These are phyloP conservation scores for Prunus campanulata DNA, from an alignment of 306 rosid genomes.

Conservation along the genomic window DNA sequence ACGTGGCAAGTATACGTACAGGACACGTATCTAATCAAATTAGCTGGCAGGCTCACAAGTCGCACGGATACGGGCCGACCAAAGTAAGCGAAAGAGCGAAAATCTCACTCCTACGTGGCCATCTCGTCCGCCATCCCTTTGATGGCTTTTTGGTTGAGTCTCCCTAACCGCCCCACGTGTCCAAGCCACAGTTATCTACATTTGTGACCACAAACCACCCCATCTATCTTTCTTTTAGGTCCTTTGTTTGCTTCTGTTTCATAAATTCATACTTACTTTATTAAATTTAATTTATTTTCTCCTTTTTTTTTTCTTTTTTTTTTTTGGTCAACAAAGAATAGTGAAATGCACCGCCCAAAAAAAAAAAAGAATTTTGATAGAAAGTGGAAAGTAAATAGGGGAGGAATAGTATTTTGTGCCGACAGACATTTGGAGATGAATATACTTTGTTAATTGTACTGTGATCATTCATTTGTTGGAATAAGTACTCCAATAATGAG, in stretches of 20 bases:
- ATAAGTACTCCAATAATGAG: too few relatives aligned
- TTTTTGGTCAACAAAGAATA: not conserved
- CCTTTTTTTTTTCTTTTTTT: not conserved
- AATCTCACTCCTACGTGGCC: constrained; percentile 10
- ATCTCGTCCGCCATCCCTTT: not conserved
- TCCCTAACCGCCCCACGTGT: constrained; percentile 48
- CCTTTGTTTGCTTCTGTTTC: not conserved
- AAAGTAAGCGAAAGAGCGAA: not conserved
- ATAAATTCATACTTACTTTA: not conserved
- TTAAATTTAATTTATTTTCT: not conserved
- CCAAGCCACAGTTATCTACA: constrained; percentile 24
- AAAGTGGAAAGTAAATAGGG: not conserved
- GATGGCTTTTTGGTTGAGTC: not conserved
- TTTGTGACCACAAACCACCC: constrained; percentile 5
- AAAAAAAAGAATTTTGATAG: not conserved
- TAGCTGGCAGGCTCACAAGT: not conserved
- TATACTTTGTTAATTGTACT: not conserved
- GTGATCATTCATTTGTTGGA: too few relatives aligned
- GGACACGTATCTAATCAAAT: not conserved
- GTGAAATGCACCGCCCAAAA: not conserved
- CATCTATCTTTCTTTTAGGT: not conserved
- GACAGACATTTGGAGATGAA: not conserved
- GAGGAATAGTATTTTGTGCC: not conserved
- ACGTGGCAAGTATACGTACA: not conserved
- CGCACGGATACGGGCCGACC: constrained; percentile 1